These are phyloP conservation scores for Cordyceps tenuipes DNA, from an alignment of 2,329 filamentous ascomycete genomes.

Conservation along the genomic window DNA sequence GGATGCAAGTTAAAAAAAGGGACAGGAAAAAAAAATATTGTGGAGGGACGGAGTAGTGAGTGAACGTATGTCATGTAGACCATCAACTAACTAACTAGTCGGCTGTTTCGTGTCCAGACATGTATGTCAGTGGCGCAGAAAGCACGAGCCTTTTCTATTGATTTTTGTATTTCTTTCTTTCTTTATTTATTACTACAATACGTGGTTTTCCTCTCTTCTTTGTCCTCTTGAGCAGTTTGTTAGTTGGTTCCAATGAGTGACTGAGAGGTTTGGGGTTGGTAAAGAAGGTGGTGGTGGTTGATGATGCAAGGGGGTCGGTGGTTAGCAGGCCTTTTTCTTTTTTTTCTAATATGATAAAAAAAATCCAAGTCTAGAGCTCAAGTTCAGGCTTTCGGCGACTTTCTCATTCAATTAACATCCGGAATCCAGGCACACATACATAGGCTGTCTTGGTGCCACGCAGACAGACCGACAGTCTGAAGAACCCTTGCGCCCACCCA, in stretches of 20 bases:
- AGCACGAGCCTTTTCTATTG: background rate
- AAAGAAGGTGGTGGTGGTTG: too few relatives aligned
- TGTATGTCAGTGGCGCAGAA: background rate
- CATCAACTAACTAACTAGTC: too few relatives aligned
- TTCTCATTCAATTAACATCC: background rate
- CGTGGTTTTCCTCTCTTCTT: background rate
- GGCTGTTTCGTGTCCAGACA: conserved; percentile 1
- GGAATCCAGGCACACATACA: background rate
- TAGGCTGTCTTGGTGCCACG: background rate
- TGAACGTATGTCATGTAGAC: too few relatives aligned
- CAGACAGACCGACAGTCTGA: background rate
- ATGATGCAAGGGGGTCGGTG: too few relatives aligned
- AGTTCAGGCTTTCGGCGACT: background rate
- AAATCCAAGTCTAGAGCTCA: background rate
- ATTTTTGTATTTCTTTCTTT: too few relatives aligned
- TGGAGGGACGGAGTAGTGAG: background rate
- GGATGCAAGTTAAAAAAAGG: background rate
- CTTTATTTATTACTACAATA: background rate
- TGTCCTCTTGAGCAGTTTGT: background rate
- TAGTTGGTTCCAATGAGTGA: background rate
- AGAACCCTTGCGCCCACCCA: background rate
- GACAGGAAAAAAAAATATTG: background rate
- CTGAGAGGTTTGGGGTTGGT: background rate
- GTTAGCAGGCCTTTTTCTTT: too few relatives aligned
- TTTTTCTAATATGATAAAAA: background rate